Percentiles rank a stretch among this genome's conserved stretches.
phyloP scores from a whole-genome alignment of 225 moss, liverwort and hornwort genomes.

The Neckera pumila region DNA sequence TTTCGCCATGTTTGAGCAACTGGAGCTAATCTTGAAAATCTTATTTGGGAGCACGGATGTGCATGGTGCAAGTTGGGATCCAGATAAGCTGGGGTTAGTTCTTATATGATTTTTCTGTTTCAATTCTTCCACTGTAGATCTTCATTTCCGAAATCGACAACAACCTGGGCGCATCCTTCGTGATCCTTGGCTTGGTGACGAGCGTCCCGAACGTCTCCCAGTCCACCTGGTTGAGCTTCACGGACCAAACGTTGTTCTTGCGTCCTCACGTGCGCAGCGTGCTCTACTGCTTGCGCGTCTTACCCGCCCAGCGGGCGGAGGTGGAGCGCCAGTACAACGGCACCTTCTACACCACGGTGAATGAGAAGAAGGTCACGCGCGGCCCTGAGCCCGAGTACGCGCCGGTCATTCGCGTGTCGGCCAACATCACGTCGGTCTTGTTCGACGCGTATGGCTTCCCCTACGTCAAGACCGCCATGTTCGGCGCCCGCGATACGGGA shows the following conservation, averaged over 20 bases:
- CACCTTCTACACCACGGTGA: neutral
- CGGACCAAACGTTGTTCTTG: conserved; percentile 54
- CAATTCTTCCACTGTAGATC: conserved; percentile 18
- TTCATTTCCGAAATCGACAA: conserved; percentile 67
- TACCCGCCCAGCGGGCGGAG: conserved; percentile 16
- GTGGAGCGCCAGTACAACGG: conserved; percentile 44
- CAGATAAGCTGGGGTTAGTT: neutral
- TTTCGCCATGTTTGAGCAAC: no score
- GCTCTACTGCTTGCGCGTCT: conserved; percentile 31
- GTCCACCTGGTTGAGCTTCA: conserved; percentile 39
- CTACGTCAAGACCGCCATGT: neutral
- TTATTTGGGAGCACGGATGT: neutral
- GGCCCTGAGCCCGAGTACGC: conserved; percentile 2
- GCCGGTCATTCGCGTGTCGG: conserved; percentile 15
- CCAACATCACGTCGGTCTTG: neutral
- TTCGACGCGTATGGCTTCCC: conserved; percentile 2
- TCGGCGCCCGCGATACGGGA: conserved; percentile 10
- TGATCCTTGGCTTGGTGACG: conserved; percentile 62
- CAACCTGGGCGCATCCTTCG: conserved; percentile 72
- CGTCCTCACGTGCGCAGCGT: conserved; percentile 58
- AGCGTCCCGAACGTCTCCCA: conserved; percentile 35
- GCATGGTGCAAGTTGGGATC: neutral
- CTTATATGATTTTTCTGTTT: neutral
- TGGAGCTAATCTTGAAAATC: neutral
- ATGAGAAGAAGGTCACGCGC: neutral